Base-by-base conservation (phyloP, 1,284 basidiomycete species). In the Ceratobasidium sp. region DNA sequence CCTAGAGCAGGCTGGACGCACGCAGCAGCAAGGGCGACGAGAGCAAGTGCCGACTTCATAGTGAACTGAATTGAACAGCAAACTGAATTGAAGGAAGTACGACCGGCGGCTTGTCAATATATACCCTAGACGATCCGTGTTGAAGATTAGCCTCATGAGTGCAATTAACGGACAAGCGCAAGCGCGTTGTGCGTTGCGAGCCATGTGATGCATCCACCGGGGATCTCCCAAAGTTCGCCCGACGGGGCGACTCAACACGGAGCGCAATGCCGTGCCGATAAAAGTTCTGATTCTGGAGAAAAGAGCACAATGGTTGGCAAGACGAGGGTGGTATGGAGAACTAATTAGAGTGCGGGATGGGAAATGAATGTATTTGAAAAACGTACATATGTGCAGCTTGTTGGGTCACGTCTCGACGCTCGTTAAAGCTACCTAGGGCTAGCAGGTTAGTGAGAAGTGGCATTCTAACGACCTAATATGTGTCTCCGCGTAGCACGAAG, bases 21-120 rank as follows among this genome's bases (percentile, higher is more conserved):
- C 13, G 43, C 63, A 54, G 58, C 47, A 28, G 59, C 54, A 35
- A 70, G 62, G 32, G 62, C 32, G 47, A 57, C 62, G 30, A 73
- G 41, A 8, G 57, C 73, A 61, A 58, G 32, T 35, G 70, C 44
- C 5, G 58, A 59, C 43, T 73, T 73, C 73, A 73, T 73, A 21
- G 9, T 52, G 43, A 26, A 43, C 21, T 61, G 1, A 18, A 26
- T n/a, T 28, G 58, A 44, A n/a, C n/a, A n/a, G n/a, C n/a, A n/a
- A n/a, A n/a, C n/a, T n/a, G n/a, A n/a, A n/a, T n/a, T n/a, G n/a
- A n/a, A n/a, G n/a, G n/a, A n/a, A n/a, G n/a, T n/a, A n/a, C n/a
- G n/a, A n/a, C n/a, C n/a, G n/a, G n/a, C n/a, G n/a, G n/a, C n/a
- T n/a, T n/a, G n/a, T n/a, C 21, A 5, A 57, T 57, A 38, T 61